A percentile compares a stretch with the other conserved stretches of the same genome.
These are phyloP conservation scores for Adansonia rubrostipa DNA, from an alignment of 441 rosid genomes.

Conservation along the genomic window DNA sequence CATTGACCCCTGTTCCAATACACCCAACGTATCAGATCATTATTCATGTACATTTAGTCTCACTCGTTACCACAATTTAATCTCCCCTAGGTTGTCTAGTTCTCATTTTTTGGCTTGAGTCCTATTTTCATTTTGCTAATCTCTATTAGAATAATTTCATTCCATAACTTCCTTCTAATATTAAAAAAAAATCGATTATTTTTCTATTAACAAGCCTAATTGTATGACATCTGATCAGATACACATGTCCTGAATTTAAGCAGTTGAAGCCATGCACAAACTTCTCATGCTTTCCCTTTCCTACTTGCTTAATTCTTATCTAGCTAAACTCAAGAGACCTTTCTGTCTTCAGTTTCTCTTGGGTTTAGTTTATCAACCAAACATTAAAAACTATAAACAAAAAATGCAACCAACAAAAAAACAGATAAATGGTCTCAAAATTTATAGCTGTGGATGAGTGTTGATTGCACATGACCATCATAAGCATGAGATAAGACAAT, in stretches of 20 bases:
- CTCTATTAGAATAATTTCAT: neutral
- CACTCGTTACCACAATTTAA: neutral
- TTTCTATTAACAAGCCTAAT: neutral
- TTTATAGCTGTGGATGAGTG: neutral
- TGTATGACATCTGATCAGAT: neutral
- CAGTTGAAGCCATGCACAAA: neutral
- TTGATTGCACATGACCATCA: neutral
- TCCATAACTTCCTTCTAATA: neutral
- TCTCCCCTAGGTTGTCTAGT: neutral
- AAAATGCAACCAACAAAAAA: neutral
- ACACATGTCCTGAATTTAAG: neutral
- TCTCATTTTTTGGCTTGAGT: neutral
- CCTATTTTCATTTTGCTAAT: neutral
- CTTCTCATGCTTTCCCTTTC: constrained; percentile 9
- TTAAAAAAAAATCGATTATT: too few species aligned
- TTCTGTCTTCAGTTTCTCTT: neutral
- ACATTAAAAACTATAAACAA: neutral
- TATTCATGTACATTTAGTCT: constrained; percentile 15
- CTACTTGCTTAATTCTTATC: constrained; percentile 1
- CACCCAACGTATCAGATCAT: constrained; percentile 21
- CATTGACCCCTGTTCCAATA: constrained; percentile 22
- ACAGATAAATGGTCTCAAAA: neutral
- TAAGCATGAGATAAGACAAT: neutral
- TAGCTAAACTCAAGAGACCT: neutral
- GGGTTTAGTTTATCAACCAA: constrained; percentile 10